A percentile compares a stretch with the other conserved stretches of the same genome.
phyloP scores from a whole-genome alignment of 148 eudicot genomes.

The Fagopyrum homotropicum region DNA sequence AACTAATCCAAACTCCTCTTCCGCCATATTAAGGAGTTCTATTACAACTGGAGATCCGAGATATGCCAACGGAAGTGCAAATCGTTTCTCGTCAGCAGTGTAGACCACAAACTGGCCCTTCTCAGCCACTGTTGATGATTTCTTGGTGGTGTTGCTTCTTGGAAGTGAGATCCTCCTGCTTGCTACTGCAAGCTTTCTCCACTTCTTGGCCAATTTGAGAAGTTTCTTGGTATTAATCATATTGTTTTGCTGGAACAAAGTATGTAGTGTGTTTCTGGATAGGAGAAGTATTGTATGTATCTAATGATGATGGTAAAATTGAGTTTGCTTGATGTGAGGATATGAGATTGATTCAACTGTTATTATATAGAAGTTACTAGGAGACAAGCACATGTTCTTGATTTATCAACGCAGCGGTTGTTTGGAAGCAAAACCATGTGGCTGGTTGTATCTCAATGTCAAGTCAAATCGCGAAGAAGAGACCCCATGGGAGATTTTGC shows the following conservation, averaged over 20 bases:
- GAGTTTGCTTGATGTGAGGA: background rate
- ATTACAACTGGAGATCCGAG: no score
- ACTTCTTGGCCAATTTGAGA: conserved; percentile 20
- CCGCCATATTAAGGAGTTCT: background rate
- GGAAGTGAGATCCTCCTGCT: conserved; percentile 17
- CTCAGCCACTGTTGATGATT: background rate
- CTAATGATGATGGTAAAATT: no score
- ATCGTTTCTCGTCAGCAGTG: conserved; percentile 16
- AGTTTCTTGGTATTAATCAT: conserved; percentile 18
- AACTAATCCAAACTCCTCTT: no score
- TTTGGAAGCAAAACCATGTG: background rate
- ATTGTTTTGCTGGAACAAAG: background rate
- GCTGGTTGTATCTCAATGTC: background rate
- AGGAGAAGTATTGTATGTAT: background rate
- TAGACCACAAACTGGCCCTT: conserved; percentile 24
- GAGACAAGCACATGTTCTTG: background rate
- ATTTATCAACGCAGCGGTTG: background rate
- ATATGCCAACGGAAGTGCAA: conserved; percentile 13
- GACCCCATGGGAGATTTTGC: no score
- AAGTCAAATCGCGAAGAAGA: no score
- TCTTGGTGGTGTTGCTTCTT: background rate
- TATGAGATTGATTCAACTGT: no score
- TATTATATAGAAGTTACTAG: background rate
- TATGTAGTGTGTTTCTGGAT: background rate
- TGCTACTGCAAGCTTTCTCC: background rate